A percentile compares a stretch with the other conserved stretches of the same genome.
These are phyloP conservation scores for Penicillium chermesinum DNA, from an alignment of 495 filamentous ascomycete genomes.

Conservation along the genomic window DNA sequence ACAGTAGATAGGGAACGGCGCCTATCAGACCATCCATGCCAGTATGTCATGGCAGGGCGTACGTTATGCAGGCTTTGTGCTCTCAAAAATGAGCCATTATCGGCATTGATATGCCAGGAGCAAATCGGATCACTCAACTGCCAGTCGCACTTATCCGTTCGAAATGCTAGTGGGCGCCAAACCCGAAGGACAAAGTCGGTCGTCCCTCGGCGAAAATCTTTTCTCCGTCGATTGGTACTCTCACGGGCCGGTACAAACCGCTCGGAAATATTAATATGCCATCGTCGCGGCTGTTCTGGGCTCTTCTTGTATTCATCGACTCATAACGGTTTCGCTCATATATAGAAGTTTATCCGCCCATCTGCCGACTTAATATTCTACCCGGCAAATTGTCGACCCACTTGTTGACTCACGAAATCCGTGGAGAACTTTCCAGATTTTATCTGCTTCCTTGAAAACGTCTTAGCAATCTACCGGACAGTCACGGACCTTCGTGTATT, in stretches of 20 bases:
- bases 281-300: neutral
- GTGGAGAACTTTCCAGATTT: neutral
- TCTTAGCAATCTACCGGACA: neutral
- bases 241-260: constrained; percentile 18
- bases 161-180: neutral
- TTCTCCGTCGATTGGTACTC: constrained; percentile 5
- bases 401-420: neutral
- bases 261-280: neutral
- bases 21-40: neutral
- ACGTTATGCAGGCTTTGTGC: neutral
- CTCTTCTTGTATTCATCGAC: neutral
- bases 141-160: neutral
- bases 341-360: neutral
- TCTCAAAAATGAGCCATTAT: neutral
- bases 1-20: neutral
- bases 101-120: neutral
- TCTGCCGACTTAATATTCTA: neutral
- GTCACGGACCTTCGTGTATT: neutral
- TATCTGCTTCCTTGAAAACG: neutral
- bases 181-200: neutral
- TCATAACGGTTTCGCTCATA: neutral
- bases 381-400: neutral
- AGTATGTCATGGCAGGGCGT: neutral
- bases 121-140: too few relatives aligned
- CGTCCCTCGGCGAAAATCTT: constrained; percentile 7